A percentile compares a stretch with the other conserved stretches of the same genome.
Evolutionary conservation across 2,329 filamentous ascomycete genomes (phyloP).

Genomic region (Ceratocystiopsis brevicomis): DNA sequence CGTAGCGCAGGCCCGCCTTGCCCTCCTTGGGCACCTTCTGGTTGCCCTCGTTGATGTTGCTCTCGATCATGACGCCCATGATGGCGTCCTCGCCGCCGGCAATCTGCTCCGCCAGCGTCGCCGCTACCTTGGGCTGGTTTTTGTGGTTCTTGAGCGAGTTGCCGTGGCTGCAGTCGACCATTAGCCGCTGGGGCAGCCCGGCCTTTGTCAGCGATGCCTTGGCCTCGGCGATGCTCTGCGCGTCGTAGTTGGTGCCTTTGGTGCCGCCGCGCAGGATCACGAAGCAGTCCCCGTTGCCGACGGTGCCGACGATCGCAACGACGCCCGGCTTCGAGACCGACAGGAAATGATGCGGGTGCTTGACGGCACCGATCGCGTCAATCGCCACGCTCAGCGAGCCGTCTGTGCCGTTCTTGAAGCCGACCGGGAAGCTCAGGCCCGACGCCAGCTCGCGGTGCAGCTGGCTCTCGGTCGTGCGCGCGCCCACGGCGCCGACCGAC

Average conservation of each 20-base stretch:
- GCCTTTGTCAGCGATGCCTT: constrained; percentile 62
- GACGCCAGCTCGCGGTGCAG: constrained; percentile 87
- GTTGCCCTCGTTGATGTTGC: constrained; percentile 82
- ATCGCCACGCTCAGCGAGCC: constrained; percentile 77
- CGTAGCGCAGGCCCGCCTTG: constrained; percentile 70
- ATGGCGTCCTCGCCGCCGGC: constrained; percentile 66
- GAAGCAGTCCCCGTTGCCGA: constrained; percentile 92
- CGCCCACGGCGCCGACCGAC: constrained; percentile 81
- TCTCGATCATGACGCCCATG: constrained; percentile 98
- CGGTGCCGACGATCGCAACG: constrained; percentile 83
- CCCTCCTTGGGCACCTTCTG: constrained; percentile 87
- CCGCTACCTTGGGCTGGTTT: constrained; percentile 90
- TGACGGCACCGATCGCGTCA: constrained; percentile 85
- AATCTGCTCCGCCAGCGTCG: constrained; percentile 66
- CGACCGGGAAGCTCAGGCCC: constrained; percentile 88
- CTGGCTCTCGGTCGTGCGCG: constrained; percentile 92
- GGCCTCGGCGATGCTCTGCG: constrained; percentile 63
- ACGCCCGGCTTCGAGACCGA: constrained; percentile 94
- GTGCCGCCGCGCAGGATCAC: constrained; percentile 86
- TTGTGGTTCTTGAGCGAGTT: constrained; percentile 92
- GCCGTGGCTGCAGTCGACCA: constrained; percentile 97
- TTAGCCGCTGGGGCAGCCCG: constrained; percentile 56
- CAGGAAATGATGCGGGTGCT: constrained; percentile 87
- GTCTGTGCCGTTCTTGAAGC: constrained; percentile 99
- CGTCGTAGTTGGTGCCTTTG: constrained; percentile 85